Conservation (phyloP, 352 stramenopile species). For the Blastocystis sp. region DNA sequence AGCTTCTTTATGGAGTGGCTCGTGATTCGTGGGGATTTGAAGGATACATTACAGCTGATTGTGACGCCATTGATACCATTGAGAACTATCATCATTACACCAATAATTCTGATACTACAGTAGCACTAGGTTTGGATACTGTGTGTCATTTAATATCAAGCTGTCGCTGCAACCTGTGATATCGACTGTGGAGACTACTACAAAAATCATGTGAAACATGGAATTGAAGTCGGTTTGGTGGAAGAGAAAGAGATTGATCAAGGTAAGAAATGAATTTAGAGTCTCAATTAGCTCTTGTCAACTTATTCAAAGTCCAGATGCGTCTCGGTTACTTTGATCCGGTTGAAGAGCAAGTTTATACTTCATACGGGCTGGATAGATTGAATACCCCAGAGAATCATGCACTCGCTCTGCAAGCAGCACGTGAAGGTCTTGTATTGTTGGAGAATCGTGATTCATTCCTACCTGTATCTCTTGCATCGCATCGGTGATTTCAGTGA, state of each 20-base stretch:
- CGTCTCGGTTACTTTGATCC: slow-evolving; percentile 81
- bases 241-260: slow-evolving; percentile 69
- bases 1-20: slow-evolving; percentile 74
- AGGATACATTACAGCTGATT: slow-evolving; percentile 89
- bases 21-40: slow-evolving; percentile 77
- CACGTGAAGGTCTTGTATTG: slow-evolving; percentile 81
- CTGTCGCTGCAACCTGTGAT: slow-evolving; percentile 76
- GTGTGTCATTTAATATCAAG: no score
- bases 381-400: slow-evolving; percentile 73
- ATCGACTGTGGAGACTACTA: slow-evolving; percentile 79
- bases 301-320: slow-evolving; percentile 78
- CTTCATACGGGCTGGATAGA: slow-evolving; percentile 67
- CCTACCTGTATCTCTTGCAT: slow-evolving; percentile 69
- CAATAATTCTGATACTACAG: slow-evolving; percentile 64
- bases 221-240: slow-evolving; percentile 70
- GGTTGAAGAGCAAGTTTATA: slow-evolving; percentile 73
- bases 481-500: slow-evolving; percentile 60
- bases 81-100: slow-evolving; percentile 74
- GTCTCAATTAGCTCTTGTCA: slow-evolving; percentile 67
- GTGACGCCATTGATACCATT: slow-evolving; percentile 78
- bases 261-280: background rate
- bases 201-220: slow-evolving; percentile 71
- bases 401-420: slow-evolving; percentile 72
- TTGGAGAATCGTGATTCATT: slow-evolving; percentile 78
- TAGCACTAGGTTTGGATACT: slow-evolving; percentile 9